Conservation (phyloP, 768 basidiomycete species). For the Mrakia gelida region DNA sequence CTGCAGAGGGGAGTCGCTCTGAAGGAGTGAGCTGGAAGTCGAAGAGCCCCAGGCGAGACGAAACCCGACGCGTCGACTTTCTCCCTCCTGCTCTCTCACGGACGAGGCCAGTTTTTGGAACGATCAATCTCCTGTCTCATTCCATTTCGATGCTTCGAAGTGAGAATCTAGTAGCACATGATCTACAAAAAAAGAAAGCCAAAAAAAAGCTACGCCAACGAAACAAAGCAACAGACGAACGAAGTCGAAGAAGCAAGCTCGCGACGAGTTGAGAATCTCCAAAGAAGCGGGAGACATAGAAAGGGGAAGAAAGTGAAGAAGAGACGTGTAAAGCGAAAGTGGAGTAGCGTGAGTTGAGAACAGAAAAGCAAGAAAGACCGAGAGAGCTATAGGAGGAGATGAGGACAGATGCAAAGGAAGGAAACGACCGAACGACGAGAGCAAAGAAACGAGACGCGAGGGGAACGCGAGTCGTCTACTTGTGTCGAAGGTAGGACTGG, state of each 20-base stretch:
- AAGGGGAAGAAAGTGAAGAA: background rate
- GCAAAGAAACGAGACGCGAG: background rate
- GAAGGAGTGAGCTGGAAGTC: too few species aligned
- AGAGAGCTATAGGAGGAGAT: background rate
- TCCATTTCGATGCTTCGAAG: background rate
- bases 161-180: background rate
- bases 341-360: background rate
- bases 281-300: constrained; percentile 11
- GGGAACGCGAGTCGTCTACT: constrained; percentile 11
- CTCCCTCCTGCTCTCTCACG: too few species aligned
- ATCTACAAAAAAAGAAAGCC: background rate
- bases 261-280: background rate
- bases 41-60: too few species aligned
- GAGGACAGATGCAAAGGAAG: background rate
- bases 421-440: background rate
- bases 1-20: too few species aligned
- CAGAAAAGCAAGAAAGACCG: background rate
- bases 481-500: constrained; percentile 42
- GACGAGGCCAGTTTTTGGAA: too few species aligned
- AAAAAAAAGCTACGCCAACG: background rate
- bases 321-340: constrained; percentile 3
- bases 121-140: too few species aligned
- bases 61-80: too few species aligned
- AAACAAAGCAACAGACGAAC: background rate
- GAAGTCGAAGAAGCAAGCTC: too few species aligned